Percentiles rank a stretch among this genome's conserved stretches.
phyloP scores from a whole-genome alignment of 2,329 filamentous ascomycete genomes.

The Fusarium begoniae region DNA sequence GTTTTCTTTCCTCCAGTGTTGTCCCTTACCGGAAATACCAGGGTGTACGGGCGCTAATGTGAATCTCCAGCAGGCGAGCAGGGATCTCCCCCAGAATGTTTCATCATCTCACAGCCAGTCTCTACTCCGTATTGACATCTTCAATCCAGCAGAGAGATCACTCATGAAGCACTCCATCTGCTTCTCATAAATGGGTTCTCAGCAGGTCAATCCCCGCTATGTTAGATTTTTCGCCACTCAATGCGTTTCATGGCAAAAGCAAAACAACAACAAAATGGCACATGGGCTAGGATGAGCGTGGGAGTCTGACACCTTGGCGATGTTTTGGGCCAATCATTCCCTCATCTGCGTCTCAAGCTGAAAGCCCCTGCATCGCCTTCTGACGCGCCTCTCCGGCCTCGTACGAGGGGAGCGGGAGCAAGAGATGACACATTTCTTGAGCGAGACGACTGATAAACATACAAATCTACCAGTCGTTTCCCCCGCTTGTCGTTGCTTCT shows the following conservation, averaged over 20 bases:
- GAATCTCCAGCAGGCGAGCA: background rate
- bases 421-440: background rate
- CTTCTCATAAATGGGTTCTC: background rate
- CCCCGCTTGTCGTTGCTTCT: background rate
- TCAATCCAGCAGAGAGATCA: background rate
- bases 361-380: conserved; percentile 26
- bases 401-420: conserved; percentile 6
- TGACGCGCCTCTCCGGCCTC: conserved; percentile 8
- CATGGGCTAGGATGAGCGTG: background rate
- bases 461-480: background rate
- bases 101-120: background rate
- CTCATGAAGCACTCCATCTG: no score
- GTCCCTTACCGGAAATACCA: background rate
- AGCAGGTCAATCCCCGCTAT: background rate
- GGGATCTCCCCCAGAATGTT: conserved; percentile 10
- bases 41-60: background rate
- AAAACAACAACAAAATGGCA: background rate
- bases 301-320: conserved; percentile 23
- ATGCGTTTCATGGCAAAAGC: background rate
- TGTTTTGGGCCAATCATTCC: conserved; percentile 19
- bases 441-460: background rate
- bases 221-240: background rate
- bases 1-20: background rate
- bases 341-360: conserved; percentile 12
- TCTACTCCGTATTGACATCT: background rate